phyloP scores from a whole-genome alignment of 345 rosid species.

The Moricandia arvensis region DNA sequence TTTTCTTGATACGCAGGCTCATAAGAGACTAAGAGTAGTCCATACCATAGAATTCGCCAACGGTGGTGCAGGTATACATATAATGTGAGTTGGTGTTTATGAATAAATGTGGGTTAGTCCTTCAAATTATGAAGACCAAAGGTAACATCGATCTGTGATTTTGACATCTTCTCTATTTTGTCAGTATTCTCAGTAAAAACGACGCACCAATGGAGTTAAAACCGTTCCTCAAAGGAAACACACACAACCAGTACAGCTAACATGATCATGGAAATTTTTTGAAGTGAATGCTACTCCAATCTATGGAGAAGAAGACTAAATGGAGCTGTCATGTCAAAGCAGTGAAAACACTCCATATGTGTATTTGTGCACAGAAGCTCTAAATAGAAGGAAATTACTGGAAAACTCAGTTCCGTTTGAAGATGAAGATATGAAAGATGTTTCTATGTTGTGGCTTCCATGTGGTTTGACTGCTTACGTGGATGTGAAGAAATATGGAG shows the following conservation, averaged over 20 bases:
- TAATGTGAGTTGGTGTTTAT: constrained; percentile 85
- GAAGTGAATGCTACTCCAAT: constrained; percentile 82
- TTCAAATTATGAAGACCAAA: constrained; percentile 49
- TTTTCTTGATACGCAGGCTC: neutral
- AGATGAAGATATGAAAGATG: constrained; percentile 85
- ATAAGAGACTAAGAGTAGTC: constrained; percentile 74
- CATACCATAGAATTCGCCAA: constrained; percentile 76
- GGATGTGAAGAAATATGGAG: too few species aligned
- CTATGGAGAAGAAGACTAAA: constrained; percentile 53
- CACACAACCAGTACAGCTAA: constrained; percentile 63
- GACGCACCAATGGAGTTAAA: constrained; percentile 51
- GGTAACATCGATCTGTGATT: constrained; percentile 40
- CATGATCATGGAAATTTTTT: constrained; percentile 89
- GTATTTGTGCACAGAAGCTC: constrained; percentile 73
- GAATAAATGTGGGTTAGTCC: constrained; percentile 91
- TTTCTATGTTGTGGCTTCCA: constrained; percentile 69
- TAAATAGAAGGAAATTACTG: constrained; percentile 73
- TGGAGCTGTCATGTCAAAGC: constrained; percentile 19
- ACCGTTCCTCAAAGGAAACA: constrained; percentile 76
- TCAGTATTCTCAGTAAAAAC: constrained; percentile 39
- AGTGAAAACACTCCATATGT: constrained; percentile 46
- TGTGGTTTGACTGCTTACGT: too few species aligned
- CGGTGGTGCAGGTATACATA: constrained; percentile 79
- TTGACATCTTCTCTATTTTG: neutral
- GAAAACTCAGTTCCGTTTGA: constrained; percentile 56